phyloP scores from a whole-genome alignment of 345 rosid species.

The Sisymbrium altissimum region DNA sequence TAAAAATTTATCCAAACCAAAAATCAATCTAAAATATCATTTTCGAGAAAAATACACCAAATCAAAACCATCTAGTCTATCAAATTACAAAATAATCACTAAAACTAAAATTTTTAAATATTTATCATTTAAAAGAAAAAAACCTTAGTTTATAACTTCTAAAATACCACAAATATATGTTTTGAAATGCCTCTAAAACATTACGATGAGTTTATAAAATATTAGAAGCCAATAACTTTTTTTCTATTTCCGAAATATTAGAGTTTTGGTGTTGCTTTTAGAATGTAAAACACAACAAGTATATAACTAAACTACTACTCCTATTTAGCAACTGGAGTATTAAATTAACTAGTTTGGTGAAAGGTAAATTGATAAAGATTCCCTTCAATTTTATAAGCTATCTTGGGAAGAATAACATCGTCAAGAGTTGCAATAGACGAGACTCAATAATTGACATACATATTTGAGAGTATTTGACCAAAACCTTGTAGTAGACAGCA shows the following conservation, averaged over 20 bases:
- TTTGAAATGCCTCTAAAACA: background rate
- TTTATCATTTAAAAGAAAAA: background rate
- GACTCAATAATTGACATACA: slow-evolving; percentile 19
- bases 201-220: background rate
- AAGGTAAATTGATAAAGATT: slow-evolving; percentile 14
- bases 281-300: background rate
- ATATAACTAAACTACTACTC: background rate
- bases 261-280: background rate
- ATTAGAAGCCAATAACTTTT: background rate
- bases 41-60: too few relatives aligned
- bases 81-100: background rate
- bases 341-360: background rate
- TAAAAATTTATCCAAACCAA: background rate
- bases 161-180: background rate
- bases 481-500: background rate
- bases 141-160: background rate
- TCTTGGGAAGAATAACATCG: slow-evolving; percentile 11
- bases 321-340: background rate
- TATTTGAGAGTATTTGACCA: background rate
- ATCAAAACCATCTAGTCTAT: background rate
- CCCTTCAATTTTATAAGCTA: background rate
- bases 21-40: background rate
- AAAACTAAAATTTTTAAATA: background rate
- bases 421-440: slow-evolving; percentile 16
- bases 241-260: too few relatives aligned